These are phyloP conservation scores for Hippophae tibetana DNA, from an alignment of 306 rosid genomes.

Conservation along the genomic window DNA sequence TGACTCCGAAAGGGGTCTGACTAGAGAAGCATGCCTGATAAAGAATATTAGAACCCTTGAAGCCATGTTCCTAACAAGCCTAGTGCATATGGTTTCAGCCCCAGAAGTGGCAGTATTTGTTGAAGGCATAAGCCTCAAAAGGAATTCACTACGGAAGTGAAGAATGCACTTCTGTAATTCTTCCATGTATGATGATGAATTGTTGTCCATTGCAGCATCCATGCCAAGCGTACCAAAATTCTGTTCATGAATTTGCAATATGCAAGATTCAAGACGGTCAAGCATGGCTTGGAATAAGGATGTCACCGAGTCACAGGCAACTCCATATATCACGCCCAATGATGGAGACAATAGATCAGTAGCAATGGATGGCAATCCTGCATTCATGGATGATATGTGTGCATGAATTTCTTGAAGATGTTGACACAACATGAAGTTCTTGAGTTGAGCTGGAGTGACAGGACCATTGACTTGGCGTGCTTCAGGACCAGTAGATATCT, in stretches of 20 bases:
- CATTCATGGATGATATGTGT: slow-evolving; percentile 53
- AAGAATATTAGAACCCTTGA: slow-evolving; percentile 85
- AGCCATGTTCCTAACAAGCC: slow-evolving; percentile 93
- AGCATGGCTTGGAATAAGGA: slow-evolving; percentile 93
- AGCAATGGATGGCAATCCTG: slow-evolving; percentile 78
- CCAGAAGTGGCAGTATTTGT: slow-evolving; percentile 32
- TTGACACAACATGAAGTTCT: slow-evolving; percentile 76
- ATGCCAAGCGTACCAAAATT: slow-evolving; percentile 70
- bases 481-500: slow-evolving; percentile 97
- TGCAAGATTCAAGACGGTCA: slow-evolving; percentile 87
- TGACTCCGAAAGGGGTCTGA: slow-evolving; percentile 96
- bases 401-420: slow-evolving; percentile 87
- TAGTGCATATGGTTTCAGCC: slow-evolving; percentile 76
- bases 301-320: slow-evolving; percentile 90
- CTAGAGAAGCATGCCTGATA: slow-evolving; percentile 93
- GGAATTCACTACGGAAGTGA: slow-evolving; percentile 87
- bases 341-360: slow-evolving; percentile 87
- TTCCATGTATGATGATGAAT: slow-evolving; percentile 95
- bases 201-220: slow-evolving; percentile 96
- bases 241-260: slow-evolving; percentile 89
- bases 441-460: slow-evolving; percentile 88
- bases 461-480: slow-evolving; percentile 89
- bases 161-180: slow-evolving; percentile 86
- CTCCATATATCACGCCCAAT: slow-evolving; percentile 76
- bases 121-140: slow-evolving; percentile 68